Evolutionary conservation across 352 stramenopile species (phyloP).

Genomic region (Phytopythium sindhum): DNA sequence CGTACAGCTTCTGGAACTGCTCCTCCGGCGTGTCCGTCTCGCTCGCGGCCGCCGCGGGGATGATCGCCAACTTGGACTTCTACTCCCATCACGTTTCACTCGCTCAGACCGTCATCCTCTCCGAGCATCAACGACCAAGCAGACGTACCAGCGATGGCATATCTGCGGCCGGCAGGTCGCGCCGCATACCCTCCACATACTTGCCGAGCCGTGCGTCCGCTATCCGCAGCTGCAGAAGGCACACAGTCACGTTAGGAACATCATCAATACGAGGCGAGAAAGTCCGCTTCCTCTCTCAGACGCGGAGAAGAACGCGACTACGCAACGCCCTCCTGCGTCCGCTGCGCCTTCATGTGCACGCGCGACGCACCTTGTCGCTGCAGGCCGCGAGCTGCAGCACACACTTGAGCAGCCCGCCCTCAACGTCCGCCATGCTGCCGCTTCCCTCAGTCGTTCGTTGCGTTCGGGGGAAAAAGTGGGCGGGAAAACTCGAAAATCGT

Average conservation of each 20-base stretch:
- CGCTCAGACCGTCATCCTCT: background rate
- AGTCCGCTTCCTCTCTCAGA: too few relatives aligned
- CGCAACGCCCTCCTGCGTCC: background rate
- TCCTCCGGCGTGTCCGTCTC: conserved; percentile 34
- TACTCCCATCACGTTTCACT: background rate
- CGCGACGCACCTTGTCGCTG: conserved; percentile 58
- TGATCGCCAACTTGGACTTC: conserved; percentile 60
- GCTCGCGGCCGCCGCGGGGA: conserved; percentile 31
- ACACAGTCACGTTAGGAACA: background rate
- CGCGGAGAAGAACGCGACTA: background rate
- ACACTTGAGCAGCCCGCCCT: conserved; percentile 67
- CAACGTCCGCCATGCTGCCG: conserved; percentile 46
- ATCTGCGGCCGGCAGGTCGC: conserved; percentile 33
- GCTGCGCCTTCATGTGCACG: background rate
- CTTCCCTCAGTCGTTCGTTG: conserved; percentile 1
- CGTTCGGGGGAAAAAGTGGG: conserved; percentile 1
- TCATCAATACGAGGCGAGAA: background rate
- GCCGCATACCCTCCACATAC: conserved; percentile 36
- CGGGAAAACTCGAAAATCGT: conserved; percentile 5
- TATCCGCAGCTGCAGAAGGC: conserved; percentile 36
- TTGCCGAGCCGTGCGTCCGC: conserved; percentile 48
- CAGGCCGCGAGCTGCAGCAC: conserved; percentile 70
- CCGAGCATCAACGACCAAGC: background rate
- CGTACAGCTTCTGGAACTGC: conserved; percentile 52
- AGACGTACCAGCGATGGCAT: conserved; percentile 39